Evolutionary conservation across 768 basidiomycete species (phyloP), one percentile per base, ranked within the genome.

Genomic region (Boletus tomentosulus): DNA sequence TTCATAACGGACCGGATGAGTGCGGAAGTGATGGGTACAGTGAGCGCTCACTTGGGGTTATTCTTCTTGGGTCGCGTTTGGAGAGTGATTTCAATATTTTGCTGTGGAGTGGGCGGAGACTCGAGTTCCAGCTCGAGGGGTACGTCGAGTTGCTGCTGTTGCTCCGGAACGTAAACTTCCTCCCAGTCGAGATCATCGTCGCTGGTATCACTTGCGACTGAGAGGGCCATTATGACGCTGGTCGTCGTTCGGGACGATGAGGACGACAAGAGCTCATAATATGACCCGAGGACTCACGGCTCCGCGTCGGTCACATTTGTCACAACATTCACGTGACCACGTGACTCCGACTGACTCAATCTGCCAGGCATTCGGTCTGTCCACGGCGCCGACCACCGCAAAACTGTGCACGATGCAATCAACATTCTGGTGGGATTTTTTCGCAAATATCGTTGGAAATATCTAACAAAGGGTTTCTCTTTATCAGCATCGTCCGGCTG

Each of bases 131-230:
- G 58, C 46, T 70, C 67, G 34, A 67, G 41, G 8, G 53, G 48
- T 31, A 41, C 22, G 48, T 68, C 54, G 30, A 65, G 24, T n/a
- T 55, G 59, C 7, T 51, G 41, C 41, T 58, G 53, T 13, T 55
- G 39, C n/a, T 68, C 75, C 30, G 80, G 78, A 3, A 89, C 80
- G 38, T 78, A 75, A 13, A 91, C 83, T 66, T 90, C 87, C 67
- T 91, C 87, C 88, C 87, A 89, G 65, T 91, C 88, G 56, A 81
- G 76, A 39, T 88, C 88, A 62, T 88, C 85, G 62, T 87, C 85
- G 31, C 74, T 76, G 48, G 67, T 67, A 30, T 70, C 68, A 1
- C 55, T 62, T 7, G 59, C 55, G 22, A 65, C 27, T 0, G 64
- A 50, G 46, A 9, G 16, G 9, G 55, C 47, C 63, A 64, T 71